Evolutionary conservation across 2,329 filamentous ascomycete species (phyloP).

Genomic region (Penicillium brasilianum): DNA sequence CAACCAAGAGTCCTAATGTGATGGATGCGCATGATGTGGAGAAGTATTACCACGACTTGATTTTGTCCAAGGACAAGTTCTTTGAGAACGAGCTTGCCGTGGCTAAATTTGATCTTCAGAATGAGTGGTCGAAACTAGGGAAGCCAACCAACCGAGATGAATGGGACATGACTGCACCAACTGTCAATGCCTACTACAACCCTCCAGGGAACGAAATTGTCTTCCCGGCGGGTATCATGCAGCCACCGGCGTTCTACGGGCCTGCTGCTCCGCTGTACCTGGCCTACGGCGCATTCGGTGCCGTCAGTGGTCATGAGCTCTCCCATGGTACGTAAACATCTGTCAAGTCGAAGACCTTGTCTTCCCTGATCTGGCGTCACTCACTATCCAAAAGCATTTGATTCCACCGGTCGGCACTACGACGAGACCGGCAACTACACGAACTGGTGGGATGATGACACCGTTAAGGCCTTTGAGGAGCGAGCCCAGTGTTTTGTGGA

Average conservation of each 20-base stretch:
- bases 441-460: slow-evolving; percentile 69
- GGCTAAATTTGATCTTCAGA: slow-evolving; percentile 53
- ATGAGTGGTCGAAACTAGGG: slow-evolving; percentile 63
- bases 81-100: slow-evolving; percentile 64
- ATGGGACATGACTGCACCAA: slow-evolving; percentile 66
- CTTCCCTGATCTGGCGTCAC: slow-evolving; percentile 10
- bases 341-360: neutral
- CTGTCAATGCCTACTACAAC: slow-evolving; percentile 71
- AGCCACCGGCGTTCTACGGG: slow-evolving; percentile 69
- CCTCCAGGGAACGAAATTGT: slow-evolving; percentile 70
- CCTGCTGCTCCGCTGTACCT: slow-evolving; percentile 65
- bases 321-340: slow-evolving; percentile 56
- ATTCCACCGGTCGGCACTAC: slow-evolving; percentile 68
- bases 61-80: slow-evolving; percentile 57
- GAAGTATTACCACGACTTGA: slow-evolving; percentile 61
- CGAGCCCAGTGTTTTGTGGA: slow-evolving; percentile 69
- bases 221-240: slow-evolving; percentile 72
- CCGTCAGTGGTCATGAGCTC: slow-evolving; percentile 70
- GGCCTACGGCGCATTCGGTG: slow-evolving; percentile 71
- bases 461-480: slow-evolving; percentile 62
- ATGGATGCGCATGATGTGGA: slow-evolving; percentile 61
- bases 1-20: slow-evolving; percentile 66
- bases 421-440: slow-evolving; percentile 68
- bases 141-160: slow-evolving; percentile 65
- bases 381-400: slow-evolving; percentile 57